Evolutionary conservation across 257 asterid species (phyloP).

Genomic region (Leonotis leonurus): DNA sequence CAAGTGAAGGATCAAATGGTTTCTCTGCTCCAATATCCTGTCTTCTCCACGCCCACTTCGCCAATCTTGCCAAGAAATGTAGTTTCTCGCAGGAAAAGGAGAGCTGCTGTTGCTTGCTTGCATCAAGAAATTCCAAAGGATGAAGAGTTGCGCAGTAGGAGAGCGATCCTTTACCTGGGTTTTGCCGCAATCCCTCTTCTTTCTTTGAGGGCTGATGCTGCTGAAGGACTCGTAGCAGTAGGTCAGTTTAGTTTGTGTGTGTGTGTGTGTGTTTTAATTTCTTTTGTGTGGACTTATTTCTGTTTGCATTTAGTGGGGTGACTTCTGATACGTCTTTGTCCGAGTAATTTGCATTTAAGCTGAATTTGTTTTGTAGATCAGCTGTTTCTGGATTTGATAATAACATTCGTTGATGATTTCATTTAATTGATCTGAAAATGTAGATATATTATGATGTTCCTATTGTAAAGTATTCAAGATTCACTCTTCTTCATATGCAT

Average conservation of each 20-base stretch:
- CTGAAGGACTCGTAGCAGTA: conserved; percentile 22
- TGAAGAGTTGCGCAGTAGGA: conserved; percentile 28
- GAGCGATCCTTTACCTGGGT: conserved; percentile 50
- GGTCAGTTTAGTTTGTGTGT: conserved; percentile 23
- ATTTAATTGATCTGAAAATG: not conserved
- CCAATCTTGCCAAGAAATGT: conserved; percentile 31
- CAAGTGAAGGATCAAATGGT: conserved; percentile 19
- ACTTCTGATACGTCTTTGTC: not conserved
- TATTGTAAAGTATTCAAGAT: not conserved
- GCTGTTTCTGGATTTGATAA: not conserved
- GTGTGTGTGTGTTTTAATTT: not conserved
- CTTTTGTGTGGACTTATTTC: not conserved
- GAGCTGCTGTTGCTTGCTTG: conserved; percentile 26
- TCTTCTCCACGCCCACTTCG: conserved; percentile 31
- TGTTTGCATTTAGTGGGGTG: not conserved
- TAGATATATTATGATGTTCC: not conserved
- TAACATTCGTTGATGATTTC: not conserved
- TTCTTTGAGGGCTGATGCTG: conserved; percentile 31
- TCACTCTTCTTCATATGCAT: not conserved
- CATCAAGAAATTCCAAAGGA: conserved; percentile 32
- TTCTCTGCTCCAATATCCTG: conserved; percentile 25
- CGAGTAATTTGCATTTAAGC: not conserved
- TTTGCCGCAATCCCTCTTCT: conserved; percentile 55
- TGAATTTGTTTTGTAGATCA: not conserved
- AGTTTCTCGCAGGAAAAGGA: conserved; percentile 25